Base-by-base conservation (phyloP, 495 filamentous ascomycete genomes). In the Daldinia concentrica region DNA sequence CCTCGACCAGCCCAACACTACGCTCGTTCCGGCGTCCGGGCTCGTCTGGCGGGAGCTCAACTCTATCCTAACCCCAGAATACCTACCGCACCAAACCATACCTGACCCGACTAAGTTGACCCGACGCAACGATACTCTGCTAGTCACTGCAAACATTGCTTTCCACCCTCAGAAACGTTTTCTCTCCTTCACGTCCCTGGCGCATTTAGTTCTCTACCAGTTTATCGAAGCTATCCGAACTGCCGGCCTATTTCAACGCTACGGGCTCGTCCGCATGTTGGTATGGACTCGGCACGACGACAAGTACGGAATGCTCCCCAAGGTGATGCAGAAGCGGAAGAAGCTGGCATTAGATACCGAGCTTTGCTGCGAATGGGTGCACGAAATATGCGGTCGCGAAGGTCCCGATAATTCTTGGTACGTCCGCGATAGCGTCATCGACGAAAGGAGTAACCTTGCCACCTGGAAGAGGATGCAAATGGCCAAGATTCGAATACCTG, bases 191-290 rank as follows among this genome's bases (percentile, higher is more conserved):
- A 66, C 78, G 1, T 86, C 81, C 61, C 26, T 87, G 6, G 62
- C 80, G 1, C 52, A 57, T 39, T 75, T 88, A 15, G 68, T 88
- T 1, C 43, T 87, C 1, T 80, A 81, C 65, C 79, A 89, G 74
- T 74, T 90, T 57, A 76, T 88, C 34, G 60, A 66, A 14, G 71
- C 81, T 24, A 80, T 86, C 51, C 79, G 82, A 56, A 62, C 69
- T 4, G 71, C 78, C 17, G 65, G 74, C 1, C 75, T 86, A 17
- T 87, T 90, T 59, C 89, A 92, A 51, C 80, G 75, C 19, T 89
- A 88, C 67, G 90, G 93, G 8, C 85, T 86, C 6, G 89, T 95
- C 7, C 87, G 93, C 58, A 87, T 94, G 80, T 80, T 97, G 3
- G 68, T 91, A 29, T 90, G 91, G 86, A 55, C 86, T 5, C 75